Percentiles rank a stretch among this genome's conserved stretches.
phyloP scores from a whole-genome alignment of 768 basidiomycete genomes.

The Kwoniella dejecticola region DNA sequence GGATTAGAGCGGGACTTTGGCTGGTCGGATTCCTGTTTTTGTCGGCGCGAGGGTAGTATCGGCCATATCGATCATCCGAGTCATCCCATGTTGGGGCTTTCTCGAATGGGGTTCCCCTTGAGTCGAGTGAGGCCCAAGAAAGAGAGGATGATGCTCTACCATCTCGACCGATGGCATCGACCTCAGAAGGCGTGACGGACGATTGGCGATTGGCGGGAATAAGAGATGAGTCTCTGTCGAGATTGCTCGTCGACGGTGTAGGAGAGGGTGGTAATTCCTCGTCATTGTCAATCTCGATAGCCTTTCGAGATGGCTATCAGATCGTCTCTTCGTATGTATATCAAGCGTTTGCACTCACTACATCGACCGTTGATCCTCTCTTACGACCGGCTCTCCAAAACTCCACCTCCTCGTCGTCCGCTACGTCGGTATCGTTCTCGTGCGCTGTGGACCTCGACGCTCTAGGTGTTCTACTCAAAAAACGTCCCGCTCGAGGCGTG shows the following conservation, averaged over 20 bases:
- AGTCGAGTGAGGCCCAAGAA: neutral
- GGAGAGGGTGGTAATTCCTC: neutral
- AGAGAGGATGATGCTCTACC: neutral
- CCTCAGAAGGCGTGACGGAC: neutral
- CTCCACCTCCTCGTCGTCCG: neutral
- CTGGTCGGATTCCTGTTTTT: neutral
- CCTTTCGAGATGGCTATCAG: neutral
- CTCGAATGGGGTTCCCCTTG: neutral
- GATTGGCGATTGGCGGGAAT: neutral
- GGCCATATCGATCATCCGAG: conserved; percentile 9
- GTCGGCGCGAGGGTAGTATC: neutral
- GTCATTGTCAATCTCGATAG: neutral
- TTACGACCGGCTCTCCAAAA: neutral
- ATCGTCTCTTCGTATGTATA: too few relatives aligned
- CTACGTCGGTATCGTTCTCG: neutral
- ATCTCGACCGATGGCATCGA: neutral
- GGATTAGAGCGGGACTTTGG: neutral
- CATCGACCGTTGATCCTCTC: neutral
- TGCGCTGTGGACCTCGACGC: neutral
- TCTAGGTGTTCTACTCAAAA: too few relatives aligned
- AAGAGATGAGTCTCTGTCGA: neutral
- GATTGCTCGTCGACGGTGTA: neutral
- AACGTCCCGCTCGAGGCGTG: too few relatives aligned
- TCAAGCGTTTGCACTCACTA: neutral
- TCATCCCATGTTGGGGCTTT: conserved; percentile 1